These are phyloP conservation scores for Botrytis aclada DNA, from an alignment of 2,329 filamentous ascomycete species.

Conservation along the genomic window DNA sequence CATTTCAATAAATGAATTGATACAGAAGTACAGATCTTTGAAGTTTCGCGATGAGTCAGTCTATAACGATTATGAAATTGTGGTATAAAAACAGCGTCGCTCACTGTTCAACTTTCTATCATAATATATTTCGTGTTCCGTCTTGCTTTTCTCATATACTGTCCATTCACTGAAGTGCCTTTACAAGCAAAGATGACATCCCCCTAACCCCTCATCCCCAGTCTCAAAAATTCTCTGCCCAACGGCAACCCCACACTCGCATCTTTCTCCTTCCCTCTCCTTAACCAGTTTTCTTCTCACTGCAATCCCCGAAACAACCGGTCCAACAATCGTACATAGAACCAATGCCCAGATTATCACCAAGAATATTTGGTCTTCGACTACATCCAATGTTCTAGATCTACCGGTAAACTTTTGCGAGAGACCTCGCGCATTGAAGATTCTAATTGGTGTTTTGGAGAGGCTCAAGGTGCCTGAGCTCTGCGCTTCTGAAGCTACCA, in stretches of 20 bases:
- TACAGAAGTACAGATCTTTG: background rate
- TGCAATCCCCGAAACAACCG: conserved; percentile 36
- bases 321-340: conserved; percentile 53
- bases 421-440: background rate
- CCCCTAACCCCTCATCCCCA: background rate
- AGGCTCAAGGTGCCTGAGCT: conserved; percentile 40
- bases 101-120: background rate
- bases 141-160: background rate
- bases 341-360: conserved; percentile 55
- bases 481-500: conserved; percentile 69
- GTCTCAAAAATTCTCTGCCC: background rate
- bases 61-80: background rate
- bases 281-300: background rate
- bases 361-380: conserved; percentile 44
- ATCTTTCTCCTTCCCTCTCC: background rate
- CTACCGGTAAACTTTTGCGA: background rate
- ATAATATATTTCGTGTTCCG: background rate
- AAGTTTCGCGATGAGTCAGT: background rate
- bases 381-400: conserved; percentile 20
- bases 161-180: background rate
- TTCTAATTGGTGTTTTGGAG: background rate
- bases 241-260: background rate
- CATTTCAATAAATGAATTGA: background rate
- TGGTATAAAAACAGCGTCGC: background rate
- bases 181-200: conserved; percentile 15